A percentile compares a stretch with the other conserved stretches of the same genome.
Conservation (phyloP, 2,329 filamentous ascomycete species). For the Talaromyces funiculosus region DNA sequence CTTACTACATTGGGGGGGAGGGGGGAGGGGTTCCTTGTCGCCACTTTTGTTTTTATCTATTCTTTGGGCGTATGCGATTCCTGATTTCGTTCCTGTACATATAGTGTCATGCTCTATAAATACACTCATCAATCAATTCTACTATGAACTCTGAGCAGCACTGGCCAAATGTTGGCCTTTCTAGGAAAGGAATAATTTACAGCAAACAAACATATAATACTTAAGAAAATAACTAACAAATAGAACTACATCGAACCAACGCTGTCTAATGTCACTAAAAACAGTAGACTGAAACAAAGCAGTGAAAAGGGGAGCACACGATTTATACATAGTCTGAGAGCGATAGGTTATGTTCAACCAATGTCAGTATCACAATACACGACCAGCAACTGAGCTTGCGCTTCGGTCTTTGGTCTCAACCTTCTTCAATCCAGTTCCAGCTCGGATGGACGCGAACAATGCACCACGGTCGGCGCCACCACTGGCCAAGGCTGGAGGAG, state of each 20-base stretch:
- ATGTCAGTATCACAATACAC: conserved; percentile 49
- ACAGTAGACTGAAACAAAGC: neutral
- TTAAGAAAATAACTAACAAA: neutral
- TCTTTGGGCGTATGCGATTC: neutral
- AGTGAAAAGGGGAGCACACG: neutral
- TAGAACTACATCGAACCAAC: neutral
- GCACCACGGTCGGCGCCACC: conserved; percentile 52
- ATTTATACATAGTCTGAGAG: neutral
- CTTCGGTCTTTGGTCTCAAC: conserved; percentile 86
- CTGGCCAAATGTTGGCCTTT: neutral
- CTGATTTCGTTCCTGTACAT: neutral
- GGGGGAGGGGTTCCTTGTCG: neutral
- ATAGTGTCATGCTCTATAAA: neutral
- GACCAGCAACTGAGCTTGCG: conserved; percentile 64
- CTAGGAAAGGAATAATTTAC: neutral
- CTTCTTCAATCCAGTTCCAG: conserved; percentile 75
- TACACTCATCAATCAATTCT: neutral
- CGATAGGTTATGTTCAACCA: neutral
- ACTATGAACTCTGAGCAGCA: no score
- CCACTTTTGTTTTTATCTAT: neutral
- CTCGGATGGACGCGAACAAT: conserved; percentile 76
- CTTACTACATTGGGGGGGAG: neutral
- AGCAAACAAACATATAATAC: no score
- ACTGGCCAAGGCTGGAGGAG: conserved; percentile 28
- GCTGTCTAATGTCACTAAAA: neutral